Percentiles rank a stretch among this genome's conserved stretches.
phyloP scores from a whole-genome alignment of 208 protist genomes.

The Kentomonas sorsogonicus region DNA sequence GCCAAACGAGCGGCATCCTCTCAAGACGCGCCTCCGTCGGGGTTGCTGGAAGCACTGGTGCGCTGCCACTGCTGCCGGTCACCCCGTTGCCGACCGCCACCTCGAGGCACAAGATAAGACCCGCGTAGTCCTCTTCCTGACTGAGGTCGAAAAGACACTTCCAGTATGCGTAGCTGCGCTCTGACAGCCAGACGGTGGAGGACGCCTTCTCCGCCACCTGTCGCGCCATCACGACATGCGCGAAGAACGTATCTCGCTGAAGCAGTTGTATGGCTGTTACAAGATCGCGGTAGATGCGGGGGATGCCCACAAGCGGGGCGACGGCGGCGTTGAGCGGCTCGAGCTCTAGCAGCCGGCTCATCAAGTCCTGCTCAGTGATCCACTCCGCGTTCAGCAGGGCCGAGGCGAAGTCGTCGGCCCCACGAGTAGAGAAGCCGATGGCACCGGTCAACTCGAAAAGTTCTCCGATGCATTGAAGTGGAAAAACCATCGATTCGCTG shows the following conservation, averaged over 20 bases:
- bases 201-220: constrained; percentile 17
- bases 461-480: constrained; percentile 68
- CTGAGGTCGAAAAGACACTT: constrained; percentile 32
- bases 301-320: constrained; percentile 61
- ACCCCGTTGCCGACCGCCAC: no score
- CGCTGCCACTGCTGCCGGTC: no score
- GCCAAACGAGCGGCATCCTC: constrained; percentile 31
- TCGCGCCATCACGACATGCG: constrained; percentile 33
- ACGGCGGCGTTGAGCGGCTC: constrained; percentile 69
- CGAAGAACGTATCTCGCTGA: constrained; percentile 44
- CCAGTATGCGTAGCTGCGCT: constrained; percentile 48
- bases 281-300: constrained; percentile 55
- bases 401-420: constrained; percentile 46
- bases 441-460: constrained; percentile 62
- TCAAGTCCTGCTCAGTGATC: constrained; percentile 48
- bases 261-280: constrained; percentile 52
- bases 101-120: no score
- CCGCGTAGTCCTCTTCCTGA: constrained; percentile 30
- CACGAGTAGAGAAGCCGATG: constrained; percentile 36
- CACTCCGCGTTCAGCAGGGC: constrained; percentile 55
- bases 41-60: no score
- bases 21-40: constrained; percentile 20
- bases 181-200: background rate
- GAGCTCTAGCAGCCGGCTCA: constrained; percentile 52
- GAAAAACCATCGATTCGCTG: constrained; percentile 58